Evolutionary conservation across 495 filamentous ascomycete species (phyloP).

Genomic region (Neurospora sp.): DNA sequence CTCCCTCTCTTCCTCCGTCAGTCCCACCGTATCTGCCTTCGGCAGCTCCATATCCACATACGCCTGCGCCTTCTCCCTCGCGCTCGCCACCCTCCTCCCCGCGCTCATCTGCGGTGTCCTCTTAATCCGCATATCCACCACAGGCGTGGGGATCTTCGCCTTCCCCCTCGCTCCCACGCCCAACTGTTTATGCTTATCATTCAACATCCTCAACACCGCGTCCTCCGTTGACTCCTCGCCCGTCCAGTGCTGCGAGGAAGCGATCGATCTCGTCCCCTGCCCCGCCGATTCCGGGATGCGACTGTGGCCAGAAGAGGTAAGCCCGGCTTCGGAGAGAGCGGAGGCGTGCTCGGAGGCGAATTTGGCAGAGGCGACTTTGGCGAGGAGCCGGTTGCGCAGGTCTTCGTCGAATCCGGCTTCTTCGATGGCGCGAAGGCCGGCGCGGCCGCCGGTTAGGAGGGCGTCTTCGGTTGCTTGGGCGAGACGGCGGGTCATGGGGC

Average conservation of each 20-base stretch:
- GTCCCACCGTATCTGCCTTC: conserved; percentile 40
- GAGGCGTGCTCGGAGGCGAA: conserved; percentile 61
- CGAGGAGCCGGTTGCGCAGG: conserved; percentile 63
- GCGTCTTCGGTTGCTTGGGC: conserved; percentile 72
- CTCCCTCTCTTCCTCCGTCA: conserved; percentile 62
- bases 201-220: conserved; percentile 77
- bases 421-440: conserved; percentile 63
- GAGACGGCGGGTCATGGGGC: conserved; percentile 67
- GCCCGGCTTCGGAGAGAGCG: conserved; percentile 55
- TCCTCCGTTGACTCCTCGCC: conserved; percentile 67
- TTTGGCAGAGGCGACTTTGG: conserved; percentile 57
- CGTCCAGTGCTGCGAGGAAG: conserved; percentile 65
- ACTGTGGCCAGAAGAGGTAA: conserved; percentile 18
- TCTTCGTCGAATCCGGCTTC: conserved; percentile 85
- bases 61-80: conserved; percentile 64
- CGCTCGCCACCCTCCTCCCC: conserved; percentile 59
- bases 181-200: conserved; percentile 70
- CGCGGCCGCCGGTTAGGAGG: conserved; percentile 58
- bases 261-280: conserved; percentile 60
- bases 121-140: conserved; percentile 52
- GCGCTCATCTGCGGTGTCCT: conserved; percentile 26
- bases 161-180: conserved; percentile 31
- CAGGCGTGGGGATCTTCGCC: conserved; percentile 37
- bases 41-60: conserved; percentile 49
- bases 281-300: conserved; percentile 49